These are phyloP conservation scores for Yamadazyma atlantica DNA, from an alignment of 1,139 yeast genomes.

Conservation along the genomic window DNA sequence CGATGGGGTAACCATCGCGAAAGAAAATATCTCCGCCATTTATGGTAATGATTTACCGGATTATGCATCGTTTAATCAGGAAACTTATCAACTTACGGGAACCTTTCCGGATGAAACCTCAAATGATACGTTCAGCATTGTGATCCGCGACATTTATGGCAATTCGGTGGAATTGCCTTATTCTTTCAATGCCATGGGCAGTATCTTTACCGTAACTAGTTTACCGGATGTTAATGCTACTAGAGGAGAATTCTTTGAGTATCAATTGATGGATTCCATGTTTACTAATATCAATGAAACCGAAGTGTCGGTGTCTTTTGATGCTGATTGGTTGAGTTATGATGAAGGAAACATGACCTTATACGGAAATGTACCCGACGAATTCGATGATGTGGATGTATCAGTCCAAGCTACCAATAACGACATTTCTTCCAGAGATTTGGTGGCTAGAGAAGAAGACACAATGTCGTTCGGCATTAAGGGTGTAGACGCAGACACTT, in stretches of 20 bases:
- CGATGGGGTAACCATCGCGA: constrained; percentile 52
- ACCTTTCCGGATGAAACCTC: constrained; percentile 51
- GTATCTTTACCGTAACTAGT: constrained; percentile 52
- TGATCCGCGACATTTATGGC: constrained; percentile 60
- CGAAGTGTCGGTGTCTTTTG: constrained; percentile 42
- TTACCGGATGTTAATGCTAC: constrained; percentile 68
- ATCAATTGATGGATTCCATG: constrained; percentile 49
- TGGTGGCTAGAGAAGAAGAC: constrained; percentile 30
- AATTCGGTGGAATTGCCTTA: constrained; percentile 63
- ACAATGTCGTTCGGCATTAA: constrained; percentile 44
- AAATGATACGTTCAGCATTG: constrained; percentile 51
- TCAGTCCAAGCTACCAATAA: constrained; percentile 51
- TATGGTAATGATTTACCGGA: constrained; percentile 49
- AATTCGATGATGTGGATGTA: constrained; percentile 51
- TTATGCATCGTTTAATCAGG: constrained; percentile 55
- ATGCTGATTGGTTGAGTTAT: constrained; percentile 64
- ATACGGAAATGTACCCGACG: constrained; percentile 63
- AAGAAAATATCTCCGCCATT: constrained; percentile 56
- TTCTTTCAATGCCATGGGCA: constrained; percentile 46
- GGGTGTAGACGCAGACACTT: constrained; percentile 45
- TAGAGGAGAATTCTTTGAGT: constrained; percentile 55
- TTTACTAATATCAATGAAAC: constrained; percentile 58
- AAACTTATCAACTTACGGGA: constrained; percentile 53
- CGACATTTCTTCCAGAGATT: too few species aligned
- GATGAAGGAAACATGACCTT: constrained; percentile 62